Conservation (phyloP, 2,329 filamentous ascomycete genomes). For the Aspergillus luchuensis region DNA sequence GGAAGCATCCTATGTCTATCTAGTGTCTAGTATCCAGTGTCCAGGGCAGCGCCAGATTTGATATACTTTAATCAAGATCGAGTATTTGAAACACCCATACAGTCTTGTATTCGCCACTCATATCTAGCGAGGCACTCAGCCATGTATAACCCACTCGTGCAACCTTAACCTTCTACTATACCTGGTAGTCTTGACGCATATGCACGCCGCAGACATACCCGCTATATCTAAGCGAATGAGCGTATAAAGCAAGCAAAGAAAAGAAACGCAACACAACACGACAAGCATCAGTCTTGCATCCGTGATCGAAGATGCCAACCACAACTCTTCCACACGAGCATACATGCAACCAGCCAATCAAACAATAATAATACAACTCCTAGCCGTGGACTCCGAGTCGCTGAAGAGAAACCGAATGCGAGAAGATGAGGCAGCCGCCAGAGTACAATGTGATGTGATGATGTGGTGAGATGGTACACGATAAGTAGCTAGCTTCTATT, state of each 20-base stretch:
- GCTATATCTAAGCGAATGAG: neutral
- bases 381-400: constrained; percentile 16
- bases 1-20: too few relatives aligned
- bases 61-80: neutral
- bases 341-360: constrained; percentile 5
- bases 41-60: too few relatives aligned
- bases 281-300: neutral
- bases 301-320: constrained; percentile 8
- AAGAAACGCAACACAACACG: neutral
- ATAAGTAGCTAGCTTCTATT: constrained; percentile 9
- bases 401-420: constrained; percentile 13
- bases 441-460: too few relatives aligned
- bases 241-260: neutral
- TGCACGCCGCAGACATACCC: neutral
- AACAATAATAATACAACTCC: constrained; percentile 11
- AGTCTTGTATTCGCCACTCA: neutral
- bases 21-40: too few relatives aligned
- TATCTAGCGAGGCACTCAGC: neutral
- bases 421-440: constrained; percentile 1
- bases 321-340: neutral
- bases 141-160: neutral
- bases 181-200: neutral
- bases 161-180: neutral
- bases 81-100: neutral
- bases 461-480: neutral